Percentiles rank a stretch among this genome's conserved stretches.
Evolutionary conservation across 2,329 filamentous ascomycete species (phyloP).

Genomic region (Teratosphaeria zuluensis): DNA sequence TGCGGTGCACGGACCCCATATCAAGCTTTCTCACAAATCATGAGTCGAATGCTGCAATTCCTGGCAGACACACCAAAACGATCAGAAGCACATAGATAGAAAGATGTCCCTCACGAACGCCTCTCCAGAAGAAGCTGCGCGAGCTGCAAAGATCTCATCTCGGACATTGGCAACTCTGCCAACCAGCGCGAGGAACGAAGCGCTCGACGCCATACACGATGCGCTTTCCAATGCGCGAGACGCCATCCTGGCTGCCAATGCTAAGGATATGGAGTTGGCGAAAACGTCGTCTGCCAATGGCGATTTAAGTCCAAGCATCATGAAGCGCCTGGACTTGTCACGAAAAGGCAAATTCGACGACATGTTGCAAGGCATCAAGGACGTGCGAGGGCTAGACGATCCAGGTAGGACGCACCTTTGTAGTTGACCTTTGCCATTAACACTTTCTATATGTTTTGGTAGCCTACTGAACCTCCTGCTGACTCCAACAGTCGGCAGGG

Average conservation of each 20-base stretch:
- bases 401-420: conserved; percentile 53
- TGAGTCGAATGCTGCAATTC: not conserved
- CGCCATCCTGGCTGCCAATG: conserved; percentile 78
- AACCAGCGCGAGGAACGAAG: conserved; percentile 66
- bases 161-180: conserved; percentile 73
- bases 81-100: not conserved
- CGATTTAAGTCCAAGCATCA: conserved; percentile 66
- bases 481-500: conserved; percentile 58
- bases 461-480: conserved; percentile 14
- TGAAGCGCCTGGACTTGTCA: conserved; percentile 78
- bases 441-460: not conserved
- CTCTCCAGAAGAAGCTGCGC: conserved; percentile 66
- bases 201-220: conserved; percentile 70
- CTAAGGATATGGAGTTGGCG: conserved; percentile 67
- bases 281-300: conserved; percentile 58
- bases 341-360: conserved; percentile 91
- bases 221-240: conserved; percentile 62
- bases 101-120: conserved; percentile 84
- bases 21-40: not conserved
- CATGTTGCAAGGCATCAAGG: conserved; percentile 89
- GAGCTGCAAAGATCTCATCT: conserved; percentile 69
- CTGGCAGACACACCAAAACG: not conserved
- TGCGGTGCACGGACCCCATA: not conserved
- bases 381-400: conserved; percentile 75
- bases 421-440: not conserved